Evolutionary conservation across 1,284 basidiomycete species (phyloP).

Genomic region (Sphaerobolus stellatus): DNA sequence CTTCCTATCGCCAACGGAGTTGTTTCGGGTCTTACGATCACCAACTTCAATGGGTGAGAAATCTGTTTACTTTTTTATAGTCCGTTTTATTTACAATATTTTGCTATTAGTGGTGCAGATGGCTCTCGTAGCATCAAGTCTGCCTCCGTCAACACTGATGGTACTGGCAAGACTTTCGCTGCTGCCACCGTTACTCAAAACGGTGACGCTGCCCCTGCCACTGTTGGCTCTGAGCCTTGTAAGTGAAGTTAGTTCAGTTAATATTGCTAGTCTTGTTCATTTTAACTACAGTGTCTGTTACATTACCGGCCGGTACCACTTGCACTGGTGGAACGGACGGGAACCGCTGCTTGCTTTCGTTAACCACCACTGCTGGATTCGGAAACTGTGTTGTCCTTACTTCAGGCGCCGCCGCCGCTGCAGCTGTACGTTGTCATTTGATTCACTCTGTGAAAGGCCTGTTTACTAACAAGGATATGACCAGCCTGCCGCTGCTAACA

Average conservation of each 20-base stretch:
- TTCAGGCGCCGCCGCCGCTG: background rate
- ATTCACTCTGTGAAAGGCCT: too few relatives aligned
- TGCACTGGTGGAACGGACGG: slow-evolving; percentile 46
- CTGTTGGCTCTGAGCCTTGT: slow-evolving; percentile 12
- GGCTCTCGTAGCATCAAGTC: slow-evolving; percentile 51
- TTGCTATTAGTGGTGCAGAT: slow-evolving; percentile 38
- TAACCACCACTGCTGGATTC: slow-evolving; percentile 45
- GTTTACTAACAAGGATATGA: too few relatives aligned
- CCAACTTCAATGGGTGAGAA: slow-evolving; percentile 52
- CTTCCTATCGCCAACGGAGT: slow-evolving; percentile 43
- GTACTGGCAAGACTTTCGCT: slow-evolving; percentile 39
- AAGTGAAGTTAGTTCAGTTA: background rate
- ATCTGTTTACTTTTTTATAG: slow-evolving; percentile 1
- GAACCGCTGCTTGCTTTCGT: slow-evolving; percentile 48
- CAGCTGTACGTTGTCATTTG: too few relatives aligned
- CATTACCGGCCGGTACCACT: slow-evolving; percentile 45
- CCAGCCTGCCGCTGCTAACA: background rate
- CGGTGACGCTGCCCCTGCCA: slow-evolving; percentile 23
- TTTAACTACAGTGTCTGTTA: slow-evolving; percentile 21
- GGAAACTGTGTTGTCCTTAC: slow-evolving; percentile 53
- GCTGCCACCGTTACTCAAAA: slow-evolving; percentile 39
- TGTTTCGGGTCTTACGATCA: slow-evolving; percentile 42
- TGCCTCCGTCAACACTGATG: slow-evolving; percentile 41
- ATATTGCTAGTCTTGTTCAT: background rate
- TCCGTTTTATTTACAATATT: slow-evolving; percentile 1